Base-by-base conservation (phyloP, 1,284 basidiomycete genomes). In the Gymnopus androsaceus region DNA sequence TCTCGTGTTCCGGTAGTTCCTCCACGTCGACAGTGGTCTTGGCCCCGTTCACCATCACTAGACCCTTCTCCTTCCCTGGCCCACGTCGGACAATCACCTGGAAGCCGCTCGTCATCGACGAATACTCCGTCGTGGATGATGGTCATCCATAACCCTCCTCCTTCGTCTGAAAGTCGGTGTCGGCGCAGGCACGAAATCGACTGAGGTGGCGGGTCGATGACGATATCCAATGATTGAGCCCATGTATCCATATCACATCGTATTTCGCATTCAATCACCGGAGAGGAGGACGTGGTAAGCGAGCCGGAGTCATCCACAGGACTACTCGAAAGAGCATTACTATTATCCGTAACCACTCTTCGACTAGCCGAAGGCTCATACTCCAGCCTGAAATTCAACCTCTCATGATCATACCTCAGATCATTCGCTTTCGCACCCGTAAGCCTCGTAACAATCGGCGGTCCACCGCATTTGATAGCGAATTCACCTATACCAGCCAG, bases 91-190 rank as follows among this genome's bases (percentile, higher is more conserved):
- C 87, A 56, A 91, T 84, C 1, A 83, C 82, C 41, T 85, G 75
- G n/a, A 4, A 95, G 77, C 45, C 87, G 82, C 51, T 94, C 92
- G 34, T 91, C 85, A 23, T 86, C 86, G 2, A 92, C 82, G 54
- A 87, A 50, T 15, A 87, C 76, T 2, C 87, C 83, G 59, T 95
- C 91, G 64, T 99, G 96, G 25, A 89, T 92, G 63, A 99, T 80
- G 0, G 94, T 96, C 21, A 99, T 74, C 97, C 97, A 99, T n/a
- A 98, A 74, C 0, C 96, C 96, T 7, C 97, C 95, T 3, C 95
- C 96, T 38, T 89, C 88, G 9, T 83, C 79, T 1, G 94, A 94
- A 9, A 99, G 78, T 17, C 89, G 83, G 71, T 99, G 96, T 31
- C 97, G 82, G 9, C 90, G 84, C 17, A 99, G 79, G 58, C 91